Evolutionary conservation across 805 yeast species (phyloP).

Genomic region (Candida sphagnicola): DNA sequence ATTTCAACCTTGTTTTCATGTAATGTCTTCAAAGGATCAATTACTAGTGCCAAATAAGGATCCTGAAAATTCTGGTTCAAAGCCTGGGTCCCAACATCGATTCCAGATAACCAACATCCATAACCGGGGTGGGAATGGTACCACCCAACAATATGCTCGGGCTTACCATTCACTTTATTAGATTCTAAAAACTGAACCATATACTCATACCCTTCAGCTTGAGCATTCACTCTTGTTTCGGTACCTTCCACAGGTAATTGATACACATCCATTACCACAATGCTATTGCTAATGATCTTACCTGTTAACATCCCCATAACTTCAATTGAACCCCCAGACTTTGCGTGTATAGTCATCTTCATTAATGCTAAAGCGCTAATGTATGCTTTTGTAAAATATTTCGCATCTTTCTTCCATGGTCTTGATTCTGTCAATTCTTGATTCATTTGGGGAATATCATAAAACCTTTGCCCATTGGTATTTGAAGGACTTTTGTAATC

Average conservation of each 20-base stretch:
- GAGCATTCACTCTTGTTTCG: constrained; percentile 93
- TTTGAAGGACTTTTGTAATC: neutral
- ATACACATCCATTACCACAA: constrained; percentile 77
- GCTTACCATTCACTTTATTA: constrained; percentile 39
- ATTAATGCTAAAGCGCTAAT: constrained; percentile 68
- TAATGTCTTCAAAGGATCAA: constrained; percentile 73
- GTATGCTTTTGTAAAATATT: constrained; percentile 57
- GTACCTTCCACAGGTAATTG: constrained; percentile 94
- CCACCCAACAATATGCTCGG: constrained; percentile 90
- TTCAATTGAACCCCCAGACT: constrained; percentile 82
- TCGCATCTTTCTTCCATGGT: constrained; percentile 58
- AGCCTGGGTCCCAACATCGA: constrained; percentile 86
- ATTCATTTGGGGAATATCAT: constrained; percentile 8
- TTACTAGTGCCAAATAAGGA: constrained; percentile 84
- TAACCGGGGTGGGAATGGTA: constrained; percentile 96
- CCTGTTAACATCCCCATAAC: constrained; percentile 96
- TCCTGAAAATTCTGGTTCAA: constrained; percentile 87
- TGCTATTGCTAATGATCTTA: constrained; percentile 48
- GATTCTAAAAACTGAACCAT: constrained; percentile 80
- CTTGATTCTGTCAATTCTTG: constrained; percentile 10
- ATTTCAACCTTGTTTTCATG: constrained; percentile 68
- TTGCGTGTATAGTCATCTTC: constrained; percentile 78
- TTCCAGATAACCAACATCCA: constrained; percentile 94
- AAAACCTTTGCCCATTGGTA: neutral
- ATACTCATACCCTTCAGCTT: constrained; percentile 88